Conservation (phyloP, 164 flowering plant genomes). For the Aristolochia fimbriata region DNA sequence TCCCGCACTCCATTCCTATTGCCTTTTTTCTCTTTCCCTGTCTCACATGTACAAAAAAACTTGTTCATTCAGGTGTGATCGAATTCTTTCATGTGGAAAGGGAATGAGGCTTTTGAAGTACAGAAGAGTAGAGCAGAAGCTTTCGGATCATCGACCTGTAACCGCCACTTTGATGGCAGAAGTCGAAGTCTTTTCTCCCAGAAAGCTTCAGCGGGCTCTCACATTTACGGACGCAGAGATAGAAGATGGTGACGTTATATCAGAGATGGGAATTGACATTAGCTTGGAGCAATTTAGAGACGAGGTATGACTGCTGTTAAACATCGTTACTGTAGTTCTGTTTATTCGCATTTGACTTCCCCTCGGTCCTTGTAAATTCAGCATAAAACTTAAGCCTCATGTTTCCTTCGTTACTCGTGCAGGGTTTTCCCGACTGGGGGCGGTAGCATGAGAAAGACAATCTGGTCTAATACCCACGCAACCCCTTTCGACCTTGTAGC, state of each 20-base stretch:
- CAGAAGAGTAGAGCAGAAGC: constrained; percentile 50
- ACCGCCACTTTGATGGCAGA: constrained; percentile 62
- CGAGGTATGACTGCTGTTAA: constrained; percentile 1
- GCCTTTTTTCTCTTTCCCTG: too few relatives aligned
- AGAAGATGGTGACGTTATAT: constrained; percentile 28
- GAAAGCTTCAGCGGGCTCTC: constrained; percentile 75
- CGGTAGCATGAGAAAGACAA: background rate
- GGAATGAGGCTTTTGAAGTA: constrained; percentile 65
- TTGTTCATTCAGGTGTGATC: constrained; percentile 76
- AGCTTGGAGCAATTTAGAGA: background rate
- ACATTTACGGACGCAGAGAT: constrained; percentile 80
- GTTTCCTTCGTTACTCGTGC: background rate
- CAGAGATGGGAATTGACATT: constrained; percentile 24
- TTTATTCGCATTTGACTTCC: background rate
- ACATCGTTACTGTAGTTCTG: too few relatives aligned
- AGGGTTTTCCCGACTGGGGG: constrained; percentile 4
- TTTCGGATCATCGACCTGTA: constrained; percentile 98
- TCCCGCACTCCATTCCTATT: too few relatives aligned
- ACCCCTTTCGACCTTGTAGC: too few relatives aligned
- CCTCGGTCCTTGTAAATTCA: background rate
- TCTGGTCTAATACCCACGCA: too few relatives aligned
- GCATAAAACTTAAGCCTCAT: background rate
- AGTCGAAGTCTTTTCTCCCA: constrained; percentile 65
- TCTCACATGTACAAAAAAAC: background rate
- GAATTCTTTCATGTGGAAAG: constrained; percentile 76